Base-by-base conservation (phyloP, 371 early-diverging fungal species). In the Mucor indicus region DNA sequence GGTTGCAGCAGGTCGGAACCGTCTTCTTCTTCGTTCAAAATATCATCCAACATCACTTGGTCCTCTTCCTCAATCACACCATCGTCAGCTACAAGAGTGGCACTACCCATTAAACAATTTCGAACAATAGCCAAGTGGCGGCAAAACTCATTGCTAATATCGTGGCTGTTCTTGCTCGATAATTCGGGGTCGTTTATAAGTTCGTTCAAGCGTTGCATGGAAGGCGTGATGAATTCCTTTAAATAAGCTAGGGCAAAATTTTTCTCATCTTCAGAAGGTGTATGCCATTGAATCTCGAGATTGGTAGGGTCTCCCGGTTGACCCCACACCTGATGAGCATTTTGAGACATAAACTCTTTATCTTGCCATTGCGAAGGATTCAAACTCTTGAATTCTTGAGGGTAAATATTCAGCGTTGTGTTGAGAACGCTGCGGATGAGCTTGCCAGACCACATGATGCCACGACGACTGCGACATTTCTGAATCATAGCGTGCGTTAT, bases 261-360 rank as follows among this genome's bases (percentile, higher is more conserved):
- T 16, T 85, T 72, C 50, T 91, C 93, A 1, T 69, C 69, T 27
- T 75, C 64, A 8, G 70, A 69, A 3, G 95, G 92, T 8, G 74
- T 57, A 53, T 92, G 93, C 95, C 95, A 95, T 37, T 79, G 53
- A 15, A 90, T 51, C 11, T 67, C 42, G 12, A 90, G 53, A 36
- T 77, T 58, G 1, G 76, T 62, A 1, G 81, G 72, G 43, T 82
- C 67, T 0, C 69, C 67, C 2, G 79, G 67, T 21, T 77, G 59
- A 2, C 93, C 92, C 95, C 95, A 94, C 10, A 81, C 58, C 53
- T 77, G 57, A 53, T 91, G 85, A n/a, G 84, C 82, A 22, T 77
- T 67, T 10, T 64, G 53, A 56, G 74, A 23, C 60, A 60, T 60
- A 21, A 46, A 60, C 9, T 77, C 74, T 44, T 66, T 58, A 33